Base-by-base conservation (phyloP, 2,329 filamentous ascomycete genomes). In the Simplicillium sp. region DNA sequence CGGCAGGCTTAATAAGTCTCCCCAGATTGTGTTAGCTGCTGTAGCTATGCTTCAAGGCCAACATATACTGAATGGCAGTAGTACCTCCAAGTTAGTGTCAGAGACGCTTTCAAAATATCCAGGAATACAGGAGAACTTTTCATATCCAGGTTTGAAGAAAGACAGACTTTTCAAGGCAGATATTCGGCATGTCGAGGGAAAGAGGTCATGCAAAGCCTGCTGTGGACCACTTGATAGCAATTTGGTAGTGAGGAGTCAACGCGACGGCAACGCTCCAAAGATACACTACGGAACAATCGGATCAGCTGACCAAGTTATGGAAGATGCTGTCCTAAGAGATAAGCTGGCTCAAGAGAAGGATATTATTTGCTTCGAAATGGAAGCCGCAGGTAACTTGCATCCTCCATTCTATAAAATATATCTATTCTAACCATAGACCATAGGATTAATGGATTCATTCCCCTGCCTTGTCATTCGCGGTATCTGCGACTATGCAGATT, bases 401-500 rank as follows among this genome's bases (percentile, higher is more conserved):
- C 31, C 31, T 33, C 31, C 12, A 33, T n/a, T 15, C 15, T 33
- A 33, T 15, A 15, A 33, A n/a, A 33, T 13, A 33, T 15, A 33
- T 15, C 31, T 5, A 4, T n/a, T 33, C 15, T 33, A 13, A 13
- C 15, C 4, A n/a, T 33, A 15, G 6, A 25, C 20, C 12, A n/a
- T 13, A 33, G 31, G 31, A 6, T 33, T 33, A 13, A 33, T 33
- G 31, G 31, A 33, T 11, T 33, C 31, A 11, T 47, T 52, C 18
- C 49, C 47, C 3, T 58, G 55, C 32, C 41, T 60, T 6, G 51
- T 56, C 11, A 50, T 60, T 37, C 49, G 54, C 7, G 57, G 58
- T 1, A 55, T 61, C 31, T 58, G 49, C 43, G 56, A 61, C 46
- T 61, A 61, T 37, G 45, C 56, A 1, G 58, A 61, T 39, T 49